Conservation (phyloP, 1,284 basidiomycete genomes). For the Tremellales sp. region DNA sequence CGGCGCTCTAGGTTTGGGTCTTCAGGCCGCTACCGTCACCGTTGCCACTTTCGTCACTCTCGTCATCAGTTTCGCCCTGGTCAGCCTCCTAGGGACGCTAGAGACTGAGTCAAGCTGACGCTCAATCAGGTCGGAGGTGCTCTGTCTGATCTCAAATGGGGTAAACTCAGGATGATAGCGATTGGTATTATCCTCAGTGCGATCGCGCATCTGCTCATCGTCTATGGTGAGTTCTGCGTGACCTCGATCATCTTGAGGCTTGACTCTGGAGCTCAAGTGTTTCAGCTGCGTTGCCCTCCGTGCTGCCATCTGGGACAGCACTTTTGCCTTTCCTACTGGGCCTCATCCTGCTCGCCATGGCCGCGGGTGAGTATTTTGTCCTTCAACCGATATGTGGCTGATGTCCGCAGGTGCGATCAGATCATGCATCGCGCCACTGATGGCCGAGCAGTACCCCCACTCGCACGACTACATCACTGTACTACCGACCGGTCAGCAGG, state of each 20-base stretch:
- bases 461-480: conserved; percentile 7
- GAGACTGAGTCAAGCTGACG: background rate
- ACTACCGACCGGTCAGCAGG: conserved; percentile 11
- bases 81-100: conserved; percentile 8
- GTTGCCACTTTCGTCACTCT: conserved; percentile 20
- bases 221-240: conserved; percentile 18
- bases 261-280: background rate
- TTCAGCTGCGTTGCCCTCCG: conserved; percentile 15
- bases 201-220: conserved; percentile 12
- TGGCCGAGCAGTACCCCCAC: conserved; percentile 20
- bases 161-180: conserved; percentile 18
- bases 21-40: conserved; percentile 18
- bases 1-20: conserved; percentile 22
- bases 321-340: conserved; percentile 13
- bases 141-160: conserved; percentile 18
- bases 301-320: conserved; percentile 9
- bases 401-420: conserved; percentile 16
- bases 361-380: conserved; percentile 9
- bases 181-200: conserved; percentile 14
- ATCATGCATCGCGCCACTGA: conserved; percentile 21
- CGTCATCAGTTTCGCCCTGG: conserved; percentile 20
- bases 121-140: conserved; percentile 12
- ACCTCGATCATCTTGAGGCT: background rate
- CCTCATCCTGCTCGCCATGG: conserved; percentile 12
- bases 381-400: background rate